phyloP scores from a whole-genome alignment of 148 eudicot genomes.

The Limonium bicolor region DNA sequence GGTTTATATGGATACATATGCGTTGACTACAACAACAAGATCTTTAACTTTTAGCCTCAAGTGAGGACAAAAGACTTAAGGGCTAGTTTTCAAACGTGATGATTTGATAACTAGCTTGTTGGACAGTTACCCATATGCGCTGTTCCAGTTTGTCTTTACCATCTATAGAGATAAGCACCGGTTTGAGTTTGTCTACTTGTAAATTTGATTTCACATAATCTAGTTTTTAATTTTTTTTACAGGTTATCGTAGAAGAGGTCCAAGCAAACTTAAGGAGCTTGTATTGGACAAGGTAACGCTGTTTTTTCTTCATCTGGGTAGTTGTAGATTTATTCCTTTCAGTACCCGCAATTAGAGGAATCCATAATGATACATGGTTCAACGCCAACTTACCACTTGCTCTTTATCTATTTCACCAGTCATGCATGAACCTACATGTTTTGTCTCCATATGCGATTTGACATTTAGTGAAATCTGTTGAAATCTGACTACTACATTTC shows the following conservation, averaged over 20 bases:
- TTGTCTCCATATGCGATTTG: not conserved
- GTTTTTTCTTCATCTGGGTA: not conserved
- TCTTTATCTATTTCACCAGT: not conserved
- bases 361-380: too few relatives aligned
- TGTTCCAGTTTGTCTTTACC: conserved; percentile 7
- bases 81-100: too few relatives aligned
- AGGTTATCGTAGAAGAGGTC: not conserved
- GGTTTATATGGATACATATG: too few relatives aligned
- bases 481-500: not conserved
- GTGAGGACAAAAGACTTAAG: too few relatives aligned
- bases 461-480: not conserved
- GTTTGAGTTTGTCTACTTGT: not conserved
- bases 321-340: not conserved
- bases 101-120: too few relatives aligned
- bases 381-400: too few relatives aligned
- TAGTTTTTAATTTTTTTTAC: conserved; percentile 3
- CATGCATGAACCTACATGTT: not conserved
- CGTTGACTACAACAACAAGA: too few relatives aligned
- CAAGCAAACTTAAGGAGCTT: not conserved
- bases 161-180: not conserved
- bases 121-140: too few relatives aligned
- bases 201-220: not conserved
- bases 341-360: too few relatives aligned
- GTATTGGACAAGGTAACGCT: not conserved
- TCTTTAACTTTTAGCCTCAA: too few relatives aligned